These are phyloP conservation scores for Xylariaceae sp. DNA, from an alignment of 2,329 filamentous ascomycete species.

Conservation along the genomic window DNA sequence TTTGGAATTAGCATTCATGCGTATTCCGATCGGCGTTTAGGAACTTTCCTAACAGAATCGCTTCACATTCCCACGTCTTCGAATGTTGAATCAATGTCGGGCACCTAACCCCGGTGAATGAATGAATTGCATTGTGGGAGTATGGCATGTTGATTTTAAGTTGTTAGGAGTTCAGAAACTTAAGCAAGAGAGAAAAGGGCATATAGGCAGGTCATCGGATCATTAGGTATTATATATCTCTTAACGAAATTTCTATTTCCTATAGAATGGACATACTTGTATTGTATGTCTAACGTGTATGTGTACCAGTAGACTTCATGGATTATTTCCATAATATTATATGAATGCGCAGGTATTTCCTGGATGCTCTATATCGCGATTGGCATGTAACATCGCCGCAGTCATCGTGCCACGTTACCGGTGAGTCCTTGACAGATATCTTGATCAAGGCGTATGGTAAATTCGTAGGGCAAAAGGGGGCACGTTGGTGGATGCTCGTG, in stretches of 20 bases:
- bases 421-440: too few relatives aligned
- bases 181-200: background rate
- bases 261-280: background rate
- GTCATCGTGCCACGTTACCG: too few relatives aligned
- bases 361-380: too few relatives aligned
- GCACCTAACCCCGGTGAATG: background rate
- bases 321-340: too few relatives aligned
- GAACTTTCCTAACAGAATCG: background rate
- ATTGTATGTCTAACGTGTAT: background rate
- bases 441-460: too few relatives aligned
- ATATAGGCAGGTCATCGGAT: conserved; percentile 4
- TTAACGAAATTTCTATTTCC: conserved; percentile 7
- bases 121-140: conserved; percentile 22
- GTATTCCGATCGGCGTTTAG: background rate
- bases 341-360: too few relatives aligned
- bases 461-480: too few relatives aligned
- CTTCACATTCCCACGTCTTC: background rate
- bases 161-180: background rate
- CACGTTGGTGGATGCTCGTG: too few relatives aligned
- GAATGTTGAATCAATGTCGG: background rate
- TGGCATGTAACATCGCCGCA: too few relatives aligned
- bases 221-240: conserved; percentile 1
- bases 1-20: background rate
- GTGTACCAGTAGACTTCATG: too few relatives aligned
- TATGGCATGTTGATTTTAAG: conserved; percentile 14